These are phyloP conservation scores for Penicillium lagena DNA, from an alignment of 495 filamentous ascomycete species.

Conservation along the genomic window DNA sequence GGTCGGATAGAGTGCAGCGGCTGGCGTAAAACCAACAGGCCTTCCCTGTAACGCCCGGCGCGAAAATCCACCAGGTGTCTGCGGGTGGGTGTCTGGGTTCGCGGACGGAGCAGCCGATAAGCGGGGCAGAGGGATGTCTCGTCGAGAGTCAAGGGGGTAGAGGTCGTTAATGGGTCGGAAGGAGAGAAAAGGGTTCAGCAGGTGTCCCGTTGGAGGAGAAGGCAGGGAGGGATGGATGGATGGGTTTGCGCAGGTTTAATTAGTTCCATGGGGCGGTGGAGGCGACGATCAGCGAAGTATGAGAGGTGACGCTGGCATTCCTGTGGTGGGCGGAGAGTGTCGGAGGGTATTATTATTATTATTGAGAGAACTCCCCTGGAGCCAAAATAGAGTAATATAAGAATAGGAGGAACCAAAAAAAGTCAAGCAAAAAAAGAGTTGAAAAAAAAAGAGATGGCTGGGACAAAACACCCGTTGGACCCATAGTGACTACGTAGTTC, in stretches of 20 bases:
- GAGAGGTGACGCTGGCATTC: neutral
- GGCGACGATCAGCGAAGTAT: constrained; percentile 4
- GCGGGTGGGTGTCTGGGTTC: too few species aligned
- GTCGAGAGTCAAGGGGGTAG: too few species aligned
- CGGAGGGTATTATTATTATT: too few species aligned
- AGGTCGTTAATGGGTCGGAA: neutral
- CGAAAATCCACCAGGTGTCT: too few species aligned
- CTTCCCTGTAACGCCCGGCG: too few species aligned
- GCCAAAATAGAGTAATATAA: neutral
- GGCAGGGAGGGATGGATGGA: constrained; percentile 12
- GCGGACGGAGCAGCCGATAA: too few species aligned
- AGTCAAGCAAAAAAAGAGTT: neutral
- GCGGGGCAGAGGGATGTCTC: too few species aligned
- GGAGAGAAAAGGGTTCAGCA: constrained; percentile 2
- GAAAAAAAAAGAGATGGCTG: constrained; percentile 1
- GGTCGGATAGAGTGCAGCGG: too few species aligned
- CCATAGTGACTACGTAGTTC: neutral
- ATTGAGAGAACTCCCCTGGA: too few species aligned
- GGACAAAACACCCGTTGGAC: neutral
- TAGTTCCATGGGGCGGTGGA: constrained; percentile 6
- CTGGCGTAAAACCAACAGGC: too few species aligned
- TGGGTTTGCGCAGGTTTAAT: neutral
- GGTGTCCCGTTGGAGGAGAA: constrained; percentile 8
- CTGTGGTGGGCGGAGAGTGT: neutral
- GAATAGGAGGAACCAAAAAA: neutral